phyloP scores from a whole-genome alignment of 805 yeast genomes.

The Teunomyces barrocoloradensis region DNA sequence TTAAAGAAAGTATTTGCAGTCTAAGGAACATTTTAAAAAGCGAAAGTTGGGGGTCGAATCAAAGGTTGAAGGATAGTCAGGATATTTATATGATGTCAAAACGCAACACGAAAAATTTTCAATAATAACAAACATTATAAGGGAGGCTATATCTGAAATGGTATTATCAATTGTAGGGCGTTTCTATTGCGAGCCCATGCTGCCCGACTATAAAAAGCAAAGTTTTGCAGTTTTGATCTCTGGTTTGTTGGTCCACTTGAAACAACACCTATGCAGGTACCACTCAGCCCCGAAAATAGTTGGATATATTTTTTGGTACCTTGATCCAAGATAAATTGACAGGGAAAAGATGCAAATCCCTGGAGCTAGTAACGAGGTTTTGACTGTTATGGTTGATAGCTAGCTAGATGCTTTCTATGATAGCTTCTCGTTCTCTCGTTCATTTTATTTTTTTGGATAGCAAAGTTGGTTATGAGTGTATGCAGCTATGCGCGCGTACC shows the following conservation, averaged over 20 bases:
- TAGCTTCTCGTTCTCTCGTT: not conserved
- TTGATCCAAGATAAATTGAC: not conserved
- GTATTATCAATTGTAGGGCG: not conserved
- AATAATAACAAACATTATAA: conserved; percentile 5
- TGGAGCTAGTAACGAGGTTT: not conserved
- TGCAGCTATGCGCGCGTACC: not conserved
- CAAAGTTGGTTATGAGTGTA: not conserved
- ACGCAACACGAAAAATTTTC: conserved; percentile 5
- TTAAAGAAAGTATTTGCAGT: conserved; percentile 8
- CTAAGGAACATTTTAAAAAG: conserved; percentile 2
- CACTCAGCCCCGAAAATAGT: not conserved
- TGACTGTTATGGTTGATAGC: not conserved
- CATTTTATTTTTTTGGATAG: not conserved
- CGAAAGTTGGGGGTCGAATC: not conserved
- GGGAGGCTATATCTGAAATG: conserved; percentile 1
- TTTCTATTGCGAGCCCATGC: conserved; percentile 1
- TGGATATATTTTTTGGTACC: not conserved
- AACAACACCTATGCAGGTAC: conserved; percentile 1
- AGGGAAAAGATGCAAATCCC: not conserved
- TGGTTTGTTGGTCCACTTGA: not conserved
- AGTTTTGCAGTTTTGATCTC: conserved; percentile 2
- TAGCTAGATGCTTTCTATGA: too few relatives aligned
- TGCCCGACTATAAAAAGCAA: not conserved
- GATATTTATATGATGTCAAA: not conserved
- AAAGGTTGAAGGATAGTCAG: not conserved